phyloP scores from a whole-genome alignment of 2,329 filamentous ascomycete species.

The Pseudogymnoascus sp. region DNA sequence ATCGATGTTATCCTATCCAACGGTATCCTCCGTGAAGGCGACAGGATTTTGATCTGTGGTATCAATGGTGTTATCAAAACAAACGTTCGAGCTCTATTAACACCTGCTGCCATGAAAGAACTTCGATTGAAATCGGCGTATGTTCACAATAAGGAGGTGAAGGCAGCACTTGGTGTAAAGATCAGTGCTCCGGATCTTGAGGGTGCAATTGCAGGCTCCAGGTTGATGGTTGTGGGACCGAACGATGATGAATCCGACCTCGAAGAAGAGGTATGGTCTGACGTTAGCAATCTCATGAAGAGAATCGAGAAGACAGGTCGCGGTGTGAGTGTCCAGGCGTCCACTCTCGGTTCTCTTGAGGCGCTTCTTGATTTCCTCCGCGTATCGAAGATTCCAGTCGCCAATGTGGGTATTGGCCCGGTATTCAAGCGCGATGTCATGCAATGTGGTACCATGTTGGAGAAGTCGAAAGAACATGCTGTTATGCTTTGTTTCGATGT shows the following conservation, averaged over 20 bases:
- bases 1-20: constrained; percentile 97
- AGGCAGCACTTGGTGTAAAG: constrained; percentile 96
- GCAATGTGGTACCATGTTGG: constrained; percentile 89
- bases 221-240: constrained; percentile 85
- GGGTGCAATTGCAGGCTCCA: constrained; percentile 90
- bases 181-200: constrained; percentile 95
- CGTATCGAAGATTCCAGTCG: constrained; percentile 91
- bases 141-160: constrained; percentile 98
- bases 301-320: constrained; percentile 85
- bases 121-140: constrained; percentile 91
- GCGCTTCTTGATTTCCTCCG: constrained; percentile 93
- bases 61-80: constrained; percentile 94
- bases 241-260: constrained; percentile 96
- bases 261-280: constrained; percentile 90
- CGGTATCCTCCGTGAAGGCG: constrained; percentile 87
- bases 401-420: constrained; percentile 93
- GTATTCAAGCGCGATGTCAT: constrained; percentile 98
- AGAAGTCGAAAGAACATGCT: constrained; percentile 90
- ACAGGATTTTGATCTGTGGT: constrained; percentile 89
- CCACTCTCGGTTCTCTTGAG: constrained; percentile 92
- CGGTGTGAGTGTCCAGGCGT: constrained; percentile 94
- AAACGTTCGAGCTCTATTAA: constrained; percentile 88
- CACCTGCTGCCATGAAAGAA: constrained; percentile 86
- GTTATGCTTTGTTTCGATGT: constrained; percentile 99
- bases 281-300: constrained; percentile 83